Evolutionary conservation across 2,329 filamentous ascomycete genomes (phyloP).

Genomic region (Neofusicoccum sp.): DNA sequence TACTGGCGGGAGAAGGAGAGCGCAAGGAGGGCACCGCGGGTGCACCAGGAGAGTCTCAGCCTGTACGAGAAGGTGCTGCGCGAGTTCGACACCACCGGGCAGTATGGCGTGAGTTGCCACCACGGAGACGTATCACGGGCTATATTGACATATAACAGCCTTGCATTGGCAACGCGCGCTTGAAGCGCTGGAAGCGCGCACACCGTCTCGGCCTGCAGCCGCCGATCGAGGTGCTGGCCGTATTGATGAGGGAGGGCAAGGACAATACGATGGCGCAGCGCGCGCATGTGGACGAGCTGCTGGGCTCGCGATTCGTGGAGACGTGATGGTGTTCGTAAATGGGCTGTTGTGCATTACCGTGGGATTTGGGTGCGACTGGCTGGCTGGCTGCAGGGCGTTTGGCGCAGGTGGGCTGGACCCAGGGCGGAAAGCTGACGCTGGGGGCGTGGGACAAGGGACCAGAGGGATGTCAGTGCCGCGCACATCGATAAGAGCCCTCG

Average conservation of each 20-base stretch:
- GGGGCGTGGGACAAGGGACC: neutral
- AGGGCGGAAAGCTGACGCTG: neutral
- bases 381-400: conserved; percentile 10
- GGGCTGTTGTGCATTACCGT: neutral
- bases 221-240: conserved; percentile 84
- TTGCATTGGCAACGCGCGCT: conserved; percentile 77
- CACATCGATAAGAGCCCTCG: neutral
- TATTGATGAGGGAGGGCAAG: conserved; percentile 68
- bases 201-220: conserved; percentile 79
- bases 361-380: neutral
- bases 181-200: conserved; percentile 85
- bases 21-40: conserved; percentile 63
- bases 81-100: conserved; percentile 87
- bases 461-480: too few relatives aligned
- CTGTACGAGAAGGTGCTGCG: conserved; percentile 81
- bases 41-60: conserved; percentile 74
- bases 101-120: conserved; percentile 75
- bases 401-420: neutral
- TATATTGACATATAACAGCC: conserved; percentile 56
- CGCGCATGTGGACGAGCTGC: conserved; percentile 71
- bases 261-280: conserved; percentile 57
- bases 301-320: conserved; percentile 50
- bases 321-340: conserved; percentile 21
- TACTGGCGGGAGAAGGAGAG: conserved; percentile 78
- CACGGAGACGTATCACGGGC: conserved; percentile 1